Base-by-base conservation (phyloP, 2,329 filamentous ascomycete species). In the Fusarium mundagurra region DNA sequence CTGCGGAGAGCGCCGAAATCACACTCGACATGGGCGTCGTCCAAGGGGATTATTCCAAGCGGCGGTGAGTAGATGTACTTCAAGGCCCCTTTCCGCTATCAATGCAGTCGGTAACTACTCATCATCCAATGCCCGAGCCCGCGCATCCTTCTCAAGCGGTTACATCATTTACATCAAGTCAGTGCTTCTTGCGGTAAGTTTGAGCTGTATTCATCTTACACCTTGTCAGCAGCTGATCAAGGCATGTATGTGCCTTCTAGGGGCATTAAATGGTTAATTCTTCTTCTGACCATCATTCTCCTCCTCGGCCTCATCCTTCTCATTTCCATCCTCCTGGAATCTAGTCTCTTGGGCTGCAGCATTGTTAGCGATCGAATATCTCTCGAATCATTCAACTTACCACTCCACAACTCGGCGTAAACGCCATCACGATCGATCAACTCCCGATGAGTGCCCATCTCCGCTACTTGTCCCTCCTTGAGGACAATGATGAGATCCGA, bases 401-500 rank as follows among this genome's bases (percentile, higher is more conserved):
- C 92, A 84, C 92, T 95, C 96, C 96, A 98, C 51, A 98, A 86
- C 83, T 97, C 93, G 12, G 93, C 91, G 82, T 98, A 98, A 29
- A 98, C 86, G 0, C 94, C 94, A 17, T 90, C 92, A 22, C 84
- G 86, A 75, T 96, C 93, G 71, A 98, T 90, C 67, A 99, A 84
- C 81, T 96, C 90, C 67, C 92, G 89, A 82, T 99, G 96, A 22
- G 93, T 97, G 20, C 96, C 96, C 82, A 90, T 91, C 84, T 98
- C 96, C 6, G 92, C 94, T n/a, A 98, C 95, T 20, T 86, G 86
- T 0, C 96, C 96, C 69, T 93, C 92, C 80, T 92, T 92, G 64
- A 98, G 85, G 43, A 98, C 96, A 77, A 98, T 95, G 77, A 98
- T 98, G 77, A 95, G 86, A 83, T 98, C 93, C 44, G 94, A 94